Conservation (phyloP, 2,329 filamentous ascomycete genomes). For the Talaromyces funiculosus region DNA sequence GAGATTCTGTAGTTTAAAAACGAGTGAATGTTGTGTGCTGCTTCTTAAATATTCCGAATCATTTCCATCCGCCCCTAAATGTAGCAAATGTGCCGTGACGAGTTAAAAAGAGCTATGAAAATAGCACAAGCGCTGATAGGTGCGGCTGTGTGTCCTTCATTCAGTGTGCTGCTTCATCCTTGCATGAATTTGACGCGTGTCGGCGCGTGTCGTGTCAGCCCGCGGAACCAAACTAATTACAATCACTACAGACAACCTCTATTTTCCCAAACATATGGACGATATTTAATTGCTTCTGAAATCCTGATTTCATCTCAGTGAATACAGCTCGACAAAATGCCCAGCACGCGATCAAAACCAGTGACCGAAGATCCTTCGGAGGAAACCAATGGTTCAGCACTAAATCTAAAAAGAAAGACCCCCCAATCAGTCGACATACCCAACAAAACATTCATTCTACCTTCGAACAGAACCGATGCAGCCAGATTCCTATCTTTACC, state of each 20-base stretch:
- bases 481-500: constrained; percentile 53
- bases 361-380: neutral
- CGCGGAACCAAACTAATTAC: neutral
- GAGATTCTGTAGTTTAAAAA: neutral
- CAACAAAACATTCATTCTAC: constrained; percentile 53
- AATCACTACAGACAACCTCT: neutral
- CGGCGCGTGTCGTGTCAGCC: constrained; percentile 23
- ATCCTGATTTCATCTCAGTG: neutral
- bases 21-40: neutral
- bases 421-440: constrained; percentile 24
- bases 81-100: neutral
- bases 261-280: neutral
- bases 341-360: constrained; percentile 23
- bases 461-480: constrained; percentile 46
- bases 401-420: constrained; percentile 10
- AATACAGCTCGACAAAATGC: neutral
- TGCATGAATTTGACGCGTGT: constrained; percentile 3
- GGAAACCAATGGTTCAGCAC: constrained; percentile 17
- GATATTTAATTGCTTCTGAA: neutral
- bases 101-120: constrained; percentile 14
- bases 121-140: constrained; percentile 18
- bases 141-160: constrained; percentile 18
- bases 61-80: neutral
- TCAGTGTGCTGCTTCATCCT: constrained; percentile 14
- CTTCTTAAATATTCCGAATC: neutral